Conservation (phyloP, 768 basidiomycete species). For the Trametes punicea region DNA sequence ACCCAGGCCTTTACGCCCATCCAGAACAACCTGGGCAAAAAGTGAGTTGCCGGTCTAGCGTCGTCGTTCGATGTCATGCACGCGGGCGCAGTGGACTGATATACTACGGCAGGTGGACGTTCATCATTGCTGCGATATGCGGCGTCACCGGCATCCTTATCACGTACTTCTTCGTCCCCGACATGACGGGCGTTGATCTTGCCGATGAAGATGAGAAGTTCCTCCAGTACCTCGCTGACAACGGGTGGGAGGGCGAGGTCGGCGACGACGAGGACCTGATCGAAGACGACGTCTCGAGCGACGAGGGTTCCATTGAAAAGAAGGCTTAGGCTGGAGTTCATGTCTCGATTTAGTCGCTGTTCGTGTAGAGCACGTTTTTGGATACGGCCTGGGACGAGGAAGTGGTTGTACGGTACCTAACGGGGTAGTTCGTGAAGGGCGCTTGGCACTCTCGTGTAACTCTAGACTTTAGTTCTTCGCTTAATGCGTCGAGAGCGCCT, state of each 20-base stretch:
- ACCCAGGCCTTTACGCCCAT: conserved; percentile 72
- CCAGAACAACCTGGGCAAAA: conserved; percentile 62
- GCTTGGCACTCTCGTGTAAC: no score
- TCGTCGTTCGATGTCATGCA: neutral
- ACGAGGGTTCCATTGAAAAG: conserved; percentile 17
- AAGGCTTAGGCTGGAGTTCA: conserved; percentile 4
- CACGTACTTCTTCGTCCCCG: conserved; percentile 66
- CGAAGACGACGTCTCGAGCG: conserved; percentile 19
- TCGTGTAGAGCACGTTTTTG: no score
- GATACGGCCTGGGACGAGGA: no score
- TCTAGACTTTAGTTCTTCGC: no score
- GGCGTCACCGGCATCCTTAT: conserved; percentile 60
- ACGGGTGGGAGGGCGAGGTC: conserved; percentile 64
- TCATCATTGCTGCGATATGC: conserved; percentile 67
- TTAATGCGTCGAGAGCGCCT: no score
- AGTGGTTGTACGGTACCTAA: no score
- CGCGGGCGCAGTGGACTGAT: neutral
- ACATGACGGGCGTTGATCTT: conserved; percentile 65
- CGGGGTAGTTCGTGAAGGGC: no score
- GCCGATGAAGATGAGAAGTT: conserved; percentile 64
- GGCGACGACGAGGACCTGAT: conserved; percentile 48
- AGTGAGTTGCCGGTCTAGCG: conserved; percentile 32
- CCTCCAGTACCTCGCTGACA: conserved; percentile 52
- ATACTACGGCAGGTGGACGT: conserved; percentile 49
- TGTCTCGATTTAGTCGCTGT: no score